A percentile compares a stretch with the other conserved stretches of the same genome.
Evolutionary conservation across 805 yeast species (phyloP).

Genomic region (Saturnispora besseyi): DNA sequence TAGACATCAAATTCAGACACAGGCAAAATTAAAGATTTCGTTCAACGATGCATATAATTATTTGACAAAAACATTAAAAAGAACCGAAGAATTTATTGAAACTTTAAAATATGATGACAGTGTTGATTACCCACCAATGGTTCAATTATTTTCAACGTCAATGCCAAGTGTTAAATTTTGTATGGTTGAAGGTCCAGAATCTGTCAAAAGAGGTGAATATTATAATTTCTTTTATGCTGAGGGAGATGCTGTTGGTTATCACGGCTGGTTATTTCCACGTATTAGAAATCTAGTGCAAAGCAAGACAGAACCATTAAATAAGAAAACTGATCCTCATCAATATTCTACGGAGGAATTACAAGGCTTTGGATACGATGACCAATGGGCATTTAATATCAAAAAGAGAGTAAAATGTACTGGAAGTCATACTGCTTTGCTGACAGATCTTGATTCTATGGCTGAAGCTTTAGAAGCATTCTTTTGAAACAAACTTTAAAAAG

Average conservation of each 20-base stretch:
- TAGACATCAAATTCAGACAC: conserved; percentile 7
- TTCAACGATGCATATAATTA: conserved; percentile 58
- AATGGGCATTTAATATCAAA: conserved; percentile 59
- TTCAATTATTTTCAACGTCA: conserved; percentile 67
- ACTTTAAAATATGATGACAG: conserved; percentile 46
- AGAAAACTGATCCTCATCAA: not conserved
- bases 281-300: not conserved
- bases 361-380: conserved; percentile 14
- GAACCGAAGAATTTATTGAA: conserved; percentile 49
- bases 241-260: conserved; percentile 91
- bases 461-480: conserved; percentile 48
- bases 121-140: conserved; percentile 68
- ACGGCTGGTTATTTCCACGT: conserved; percentile 75
- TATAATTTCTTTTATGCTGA: conserved; percentile 75
- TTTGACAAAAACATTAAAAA: conserved; percentile 47
- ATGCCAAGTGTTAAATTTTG: conserved; percentile 85
- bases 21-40: conserved; percentile 25
- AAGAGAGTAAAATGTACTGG: conserved; percentile 54
- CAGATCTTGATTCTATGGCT: conserved; percentile 66
- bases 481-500: not conserved
- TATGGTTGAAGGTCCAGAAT: conserved; percentile 50
- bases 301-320: not conserved
- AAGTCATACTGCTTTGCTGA: conserved; percentile 76
- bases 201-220: conserved; percentile 62
- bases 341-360: conserved; percentile 7